phyloP scores from a whole-genome alignment of 2,329 filamentous ascomycete species.

The Hansfordia pulvinata region DNA sequence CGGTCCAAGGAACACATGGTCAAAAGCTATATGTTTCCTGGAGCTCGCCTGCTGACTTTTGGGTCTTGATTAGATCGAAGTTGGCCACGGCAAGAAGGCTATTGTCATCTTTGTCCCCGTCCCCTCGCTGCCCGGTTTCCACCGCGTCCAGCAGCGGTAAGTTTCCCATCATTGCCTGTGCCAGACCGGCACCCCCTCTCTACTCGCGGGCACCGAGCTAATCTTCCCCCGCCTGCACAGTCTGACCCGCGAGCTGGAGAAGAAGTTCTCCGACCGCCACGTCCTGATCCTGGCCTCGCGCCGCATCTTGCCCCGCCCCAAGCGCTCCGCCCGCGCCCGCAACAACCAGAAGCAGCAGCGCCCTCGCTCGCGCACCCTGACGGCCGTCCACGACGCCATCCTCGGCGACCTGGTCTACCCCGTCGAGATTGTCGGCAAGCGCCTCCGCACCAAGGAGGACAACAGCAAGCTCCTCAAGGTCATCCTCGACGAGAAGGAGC shows the following conservation, averaged over 20 bases:
- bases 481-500: constrained; percentile 99
- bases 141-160: constrained; percentile 99
- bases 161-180: constrained; percentile 17
- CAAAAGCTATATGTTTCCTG: constrained; percentile 31
- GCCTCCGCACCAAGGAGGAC: constrained; percentile 96
- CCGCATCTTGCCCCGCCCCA: constrained; percentile 96
- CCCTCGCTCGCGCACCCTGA: constrained; percentile 92
- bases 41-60: constrained; percentile 66
- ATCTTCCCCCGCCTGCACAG: constrained; percentile 31
- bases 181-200: no score
- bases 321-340: constrained; percentile 94
- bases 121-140: constrained; percentile 95
- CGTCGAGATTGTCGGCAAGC: constrained; percentile 99
- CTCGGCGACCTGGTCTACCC: constrained; percentile 97
- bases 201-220: constrained; percentile 9
- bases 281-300: constrained; percentile 97
- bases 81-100: constrained; percentile 99
- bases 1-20: constrained; percentile 49
- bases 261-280: constrained; percentile 99
- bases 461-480: constrained; percentile 98
- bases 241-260: constrained; percentile 99
- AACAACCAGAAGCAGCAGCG: constrained; percentile 98
- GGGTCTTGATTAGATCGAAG: constrained; percentile 79
- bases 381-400: constrained; percentile 97
- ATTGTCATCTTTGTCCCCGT: constrained; percentile 99